Percentiles rank a stretch among this genome's conserved stretches.
Evolutionary conservation across 148 eudicot species (phyloP).

Genomic region (Tetragonia tetragonoides): DNA sequence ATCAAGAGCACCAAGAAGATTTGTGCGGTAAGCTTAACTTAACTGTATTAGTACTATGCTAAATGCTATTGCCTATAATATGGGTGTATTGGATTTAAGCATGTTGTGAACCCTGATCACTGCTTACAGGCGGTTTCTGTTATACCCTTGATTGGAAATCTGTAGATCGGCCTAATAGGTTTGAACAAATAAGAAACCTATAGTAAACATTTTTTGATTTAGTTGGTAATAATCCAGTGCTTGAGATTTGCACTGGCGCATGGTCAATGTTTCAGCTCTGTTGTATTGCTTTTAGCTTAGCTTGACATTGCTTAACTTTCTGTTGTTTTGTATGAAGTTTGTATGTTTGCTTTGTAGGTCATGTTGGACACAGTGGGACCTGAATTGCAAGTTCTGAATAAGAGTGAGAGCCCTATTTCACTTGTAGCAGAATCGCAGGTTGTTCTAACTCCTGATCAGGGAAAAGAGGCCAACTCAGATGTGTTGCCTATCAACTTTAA

Average conservation of each 20-base stretch:
- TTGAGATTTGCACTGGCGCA: not conserved
- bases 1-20: conserved; percentile 76
- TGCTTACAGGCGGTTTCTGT: no score
- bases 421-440: conserved; percentile 53
- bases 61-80: no score
- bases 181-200: not conserved
- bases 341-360: conserved; percentile 36
- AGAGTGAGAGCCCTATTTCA: conserved; percentile 48
- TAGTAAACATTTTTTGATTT: no score
- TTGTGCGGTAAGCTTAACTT: conserved; percentile 65
- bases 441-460: conserved; percentile 61
- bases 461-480: conserved; percentile 58
- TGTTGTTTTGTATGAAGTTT: no score
- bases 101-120: no score
- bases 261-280: no score
- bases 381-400: conserved; percentile 73
- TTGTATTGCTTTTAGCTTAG: not conserved
- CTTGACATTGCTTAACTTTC: not conserved
- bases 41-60: not conserved
- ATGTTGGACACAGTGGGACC: conserved; percentile 89
- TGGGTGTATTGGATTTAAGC: no score
- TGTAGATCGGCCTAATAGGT: not conserved
- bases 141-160: no score
- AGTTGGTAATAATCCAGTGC: not conserved
- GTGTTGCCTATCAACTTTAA: conserved; percentile 64